Percentiles rank a stretch among this genome's conserved stretches.
Conservation (phyloP, 306 rosid species). For the Vigna hirtella region DNA sequence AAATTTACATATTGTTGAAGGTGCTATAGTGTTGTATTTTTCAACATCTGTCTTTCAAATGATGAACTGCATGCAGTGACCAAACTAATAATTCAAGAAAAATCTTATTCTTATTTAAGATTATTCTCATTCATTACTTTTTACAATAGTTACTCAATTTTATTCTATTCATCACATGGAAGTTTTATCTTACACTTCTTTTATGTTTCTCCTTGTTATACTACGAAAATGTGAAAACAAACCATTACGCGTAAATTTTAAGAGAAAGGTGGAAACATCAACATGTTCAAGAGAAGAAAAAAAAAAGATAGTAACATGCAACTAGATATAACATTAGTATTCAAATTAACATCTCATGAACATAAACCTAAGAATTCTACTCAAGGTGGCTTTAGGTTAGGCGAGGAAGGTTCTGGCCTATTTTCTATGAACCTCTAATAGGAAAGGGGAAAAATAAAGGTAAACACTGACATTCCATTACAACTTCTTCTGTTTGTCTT, state of each 20-base stretch:
- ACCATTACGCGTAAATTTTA: constrained; percentile 4
- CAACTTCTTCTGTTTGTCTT: constrained; percentile 34
- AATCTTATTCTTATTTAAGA: neutral
- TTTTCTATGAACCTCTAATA: constrained; percentile 37
- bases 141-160: neutral
- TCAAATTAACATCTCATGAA: constrained; percentile 46
- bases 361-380: constrained; percentile 44
- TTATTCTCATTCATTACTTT: neutral
- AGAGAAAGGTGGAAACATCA: constrained; percentile 13
- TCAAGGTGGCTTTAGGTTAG: constrained; percentile 34
- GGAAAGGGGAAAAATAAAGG: neutral
- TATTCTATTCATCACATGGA: neutral
- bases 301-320: constrained; percentile 28
- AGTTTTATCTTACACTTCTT: neutral
- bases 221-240: neutral
- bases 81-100: neutral
- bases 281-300: constrained; percentile 27
- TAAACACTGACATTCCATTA: constrained; percentile 38
- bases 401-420: constrained; percentile 32
- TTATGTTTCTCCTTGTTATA: neutral
- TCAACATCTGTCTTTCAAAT: constrained; percentile 16
- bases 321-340: constrained; percentile 38
- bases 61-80: constrained; percentile 31
- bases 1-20: neutral
- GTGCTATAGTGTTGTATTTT: neutral